These are phyloP conservation scores for Solanum pinnatisectum DNA, from an alignment of 257 asterid genomes.

Conservation along the genomic window DNA sequence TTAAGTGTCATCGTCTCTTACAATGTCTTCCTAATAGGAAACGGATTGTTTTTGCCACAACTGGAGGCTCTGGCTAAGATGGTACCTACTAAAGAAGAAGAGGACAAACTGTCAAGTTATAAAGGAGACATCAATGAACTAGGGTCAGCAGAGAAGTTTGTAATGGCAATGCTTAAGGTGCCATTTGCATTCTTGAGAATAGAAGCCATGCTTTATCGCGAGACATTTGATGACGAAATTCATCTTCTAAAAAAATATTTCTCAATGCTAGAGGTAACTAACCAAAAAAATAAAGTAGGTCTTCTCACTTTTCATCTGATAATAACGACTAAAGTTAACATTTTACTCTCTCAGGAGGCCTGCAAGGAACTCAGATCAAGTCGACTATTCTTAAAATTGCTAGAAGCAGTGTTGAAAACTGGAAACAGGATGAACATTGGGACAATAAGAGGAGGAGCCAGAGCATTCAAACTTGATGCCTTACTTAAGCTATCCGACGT, in stretches of 20 bases:
- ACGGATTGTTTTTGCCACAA: constrained; percentile 77
- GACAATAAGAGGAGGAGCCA: constrained; percentile 90
- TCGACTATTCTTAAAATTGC: constrained; percentile 78
- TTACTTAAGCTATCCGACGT: constrained; percentile 88
- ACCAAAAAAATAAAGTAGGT: not conserved
- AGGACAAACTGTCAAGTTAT: constrained; percentile 52
- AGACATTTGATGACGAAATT: constrained; percentile 80
- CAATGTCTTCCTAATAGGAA: constrained; percentile 37
- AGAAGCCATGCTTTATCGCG: constrained; percentile 84
- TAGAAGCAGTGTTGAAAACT: constrained; percentile 88
- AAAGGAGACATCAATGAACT: constrained; percentile 61
- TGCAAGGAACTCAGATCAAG: constrained; percentile 90
- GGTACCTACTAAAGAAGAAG: constrained; percentile 90
- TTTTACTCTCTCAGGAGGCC: constrained; percentile 48
- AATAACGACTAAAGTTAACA: not conserved
- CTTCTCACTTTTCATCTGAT: not conserved
- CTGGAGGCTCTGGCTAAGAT: constrained; percentile 81
- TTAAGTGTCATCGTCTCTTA: not conserved
- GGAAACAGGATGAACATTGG: constrained; percentile 96
- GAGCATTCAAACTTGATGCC: constrained; percentile 87
- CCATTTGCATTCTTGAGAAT: constrained; percentile 74
- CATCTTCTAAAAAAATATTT: constrained; percentile 75
- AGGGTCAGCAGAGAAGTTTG: constrained; percentile 84
- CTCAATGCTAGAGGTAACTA: constrained; percentile 75
- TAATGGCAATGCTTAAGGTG: constrained; percentile 58